These are phyloP conservation scores for Fusarium sterilihyphosum DNA, from an alignment of 2,329 filamentous ascomycete species.

Conservation along the genomic window DNA sequence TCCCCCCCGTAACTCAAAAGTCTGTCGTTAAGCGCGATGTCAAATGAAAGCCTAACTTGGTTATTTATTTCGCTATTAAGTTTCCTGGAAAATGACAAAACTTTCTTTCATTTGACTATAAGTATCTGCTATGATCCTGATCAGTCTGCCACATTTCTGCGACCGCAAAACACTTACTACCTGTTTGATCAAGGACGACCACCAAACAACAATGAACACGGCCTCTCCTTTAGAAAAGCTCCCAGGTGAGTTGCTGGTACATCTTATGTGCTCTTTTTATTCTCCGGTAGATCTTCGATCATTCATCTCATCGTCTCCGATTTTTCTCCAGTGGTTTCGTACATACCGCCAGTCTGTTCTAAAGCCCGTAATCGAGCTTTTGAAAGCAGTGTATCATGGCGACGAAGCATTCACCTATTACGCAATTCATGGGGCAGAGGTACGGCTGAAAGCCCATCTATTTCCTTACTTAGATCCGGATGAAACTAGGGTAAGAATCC, in stretches of 20 bases:
- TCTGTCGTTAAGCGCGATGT: accelerated
- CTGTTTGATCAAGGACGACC: neutral
- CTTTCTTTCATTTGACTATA: neutral
- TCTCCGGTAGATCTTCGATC: neutral
- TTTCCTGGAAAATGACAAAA: accelerated
- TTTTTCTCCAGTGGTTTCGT: neutral
- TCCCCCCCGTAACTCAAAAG: neutral
- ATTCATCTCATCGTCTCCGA: neutral
- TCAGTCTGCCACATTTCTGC: neutral
- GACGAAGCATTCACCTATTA: accelerated
- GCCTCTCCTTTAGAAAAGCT: accelerated
- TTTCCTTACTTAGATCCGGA: neutral
- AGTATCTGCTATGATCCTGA: neutral
- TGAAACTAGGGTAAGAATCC: neutral
- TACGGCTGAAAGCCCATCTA: neutral
- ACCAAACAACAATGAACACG: neutral
- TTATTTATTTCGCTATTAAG: neutral
- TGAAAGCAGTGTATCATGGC: neutral
- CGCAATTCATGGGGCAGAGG: neutral
- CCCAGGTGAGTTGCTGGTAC: neutral
- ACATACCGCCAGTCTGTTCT: neutral
- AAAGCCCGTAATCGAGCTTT: neutral
- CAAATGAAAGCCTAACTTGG: neutral
- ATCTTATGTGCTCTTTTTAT: neutral
- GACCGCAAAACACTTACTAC: neutral